Percentiles rank a stretch among this genome's conserved stretches.
Conservation (phyloP, 2,329 filamentous ascomycete species). For the Trichoderma polysporum region DNA sequence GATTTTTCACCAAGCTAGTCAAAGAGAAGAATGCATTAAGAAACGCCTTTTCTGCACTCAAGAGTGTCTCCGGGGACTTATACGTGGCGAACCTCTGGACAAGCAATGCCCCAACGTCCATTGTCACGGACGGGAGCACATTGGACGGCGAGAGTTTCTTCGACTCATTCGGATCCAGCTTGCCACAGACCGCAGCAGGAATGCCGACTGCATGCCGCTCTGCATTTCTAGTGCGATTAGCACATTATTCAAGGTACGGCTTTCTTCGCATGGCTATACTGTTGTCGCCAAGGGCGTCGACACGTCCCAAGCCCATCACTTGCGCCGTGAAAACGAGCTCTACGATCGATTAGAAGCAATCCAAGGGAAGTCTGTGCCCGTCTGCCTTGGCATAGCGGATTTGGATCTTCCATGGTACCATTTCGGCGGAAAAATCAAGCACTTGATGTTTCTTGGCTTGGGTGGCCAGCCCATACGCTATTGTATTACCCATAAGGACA, state of each 20-base stretch:
- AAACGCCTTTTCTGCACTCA: constrained; percentile 32
- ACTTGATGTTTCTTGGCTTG: constrained; percentile 38
- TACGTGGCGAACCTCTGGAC: constrained; percentile 27
- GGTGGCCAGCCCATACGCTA: constrained; percentile 16
- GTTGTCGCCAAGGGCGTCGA: constrained; percentile 38
- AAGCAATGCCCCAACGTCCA: not conserved
- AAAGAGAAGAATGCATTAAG: not conserved
- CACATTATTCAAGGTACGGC: constrained; percentile 39
- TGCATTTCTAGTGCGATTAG: constrained; percentile 32
- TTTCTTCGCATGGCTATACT: constrained; percentile 35
- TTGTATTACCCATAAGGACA: not conserved
- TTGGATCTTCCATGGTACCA: constrained; percentile 35
- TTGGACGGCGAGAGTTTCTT: not conserved
- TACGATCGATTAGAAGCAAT: constrained; percentile 33
- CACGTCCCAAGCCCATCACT: constrained; percentile 17
- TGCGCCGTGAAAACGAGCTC: constrained; percentile 34
- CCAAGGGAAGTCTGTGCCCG: constrained; percentile 35
- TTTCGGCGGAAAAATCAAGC: too few species aligned
- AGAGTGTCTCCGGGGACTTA: constrained; percentile 30
- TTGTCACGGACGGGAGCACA: not conserved
- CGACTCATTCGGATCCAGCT: not conserved
- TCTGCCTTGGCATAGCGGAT: constrained; percentile 36
- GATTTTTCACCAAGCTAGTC: too few species aligned
- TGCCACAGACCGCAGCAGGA: not conserved
- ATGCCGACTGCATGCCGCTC: constrained; percentile 26